phyloP scores from a whole-genome alignment of 1,284 basidiomycete genomes.

The Melampsora larici-populina region DNA sequence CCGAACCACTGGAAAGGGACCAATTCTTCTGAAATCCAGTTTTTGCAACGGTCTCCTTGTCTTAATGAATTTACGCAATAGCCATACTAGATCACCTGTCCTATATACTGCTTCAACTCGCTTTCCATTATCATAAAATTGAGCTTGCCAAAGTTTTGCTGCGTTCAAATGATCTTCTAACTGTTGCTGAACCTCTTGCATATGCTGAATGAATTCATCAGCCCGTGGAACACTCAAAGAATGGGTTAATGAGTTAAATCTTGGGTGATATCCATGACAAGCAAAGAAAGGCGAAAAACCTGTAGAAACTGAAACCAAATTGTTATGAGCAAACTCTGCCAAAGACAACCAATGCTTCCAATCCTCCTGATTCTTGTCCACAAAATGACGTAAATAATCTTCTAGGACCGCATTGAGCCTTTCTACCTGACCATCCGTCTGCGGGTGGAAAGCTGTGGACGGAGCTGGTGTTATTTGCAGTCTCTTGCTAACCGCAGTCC shows the following conservation, averaged over 20 bases:
- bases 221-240: neutral
- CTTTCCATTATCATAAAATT: neutral
- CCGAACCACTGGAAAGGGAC: neutral
- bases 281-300: slow-evolving; percentile 56
- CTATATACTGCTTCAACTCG: neutral
- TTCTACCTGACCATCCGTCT: no score
- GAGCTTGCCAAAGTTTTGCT: neutral
- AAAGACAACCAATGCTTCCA: slow-evolving; percentile 48
- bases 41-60: neutral
- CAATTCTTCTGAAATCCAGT: slow-evolving; percentile 1
- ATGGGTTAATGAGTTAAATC: slow-evolving; percentile 16
- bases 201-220: neutral
- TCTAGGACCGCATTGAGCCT: neutral
- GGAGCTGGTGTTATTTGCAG: slow-evolving; percentile 6
- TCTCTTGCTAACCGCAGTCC: neutral
- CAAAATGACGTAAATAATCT: slow-evolving; percentile 45
- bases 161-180: neutral
- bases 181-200: neutral
- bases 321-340: slow-evolving; percentile 54
- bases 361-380: slow-evolving; percentile 44
- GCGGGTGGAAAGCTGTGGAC: slow-evolving; percentile 17
- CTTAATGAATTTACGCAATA: neutral
- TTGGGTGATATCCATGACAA: slow-evolving; percentile 54
- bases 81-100: neutral
- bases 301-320: slow-evolving; percentile 50